A percentile compares a stretch with the other conserved stretches of the same genome.
Evolutionary conservation across 176 grass and related monocot genomes (phyloP).

Genomic region (Oryza officinalis): DNA sequence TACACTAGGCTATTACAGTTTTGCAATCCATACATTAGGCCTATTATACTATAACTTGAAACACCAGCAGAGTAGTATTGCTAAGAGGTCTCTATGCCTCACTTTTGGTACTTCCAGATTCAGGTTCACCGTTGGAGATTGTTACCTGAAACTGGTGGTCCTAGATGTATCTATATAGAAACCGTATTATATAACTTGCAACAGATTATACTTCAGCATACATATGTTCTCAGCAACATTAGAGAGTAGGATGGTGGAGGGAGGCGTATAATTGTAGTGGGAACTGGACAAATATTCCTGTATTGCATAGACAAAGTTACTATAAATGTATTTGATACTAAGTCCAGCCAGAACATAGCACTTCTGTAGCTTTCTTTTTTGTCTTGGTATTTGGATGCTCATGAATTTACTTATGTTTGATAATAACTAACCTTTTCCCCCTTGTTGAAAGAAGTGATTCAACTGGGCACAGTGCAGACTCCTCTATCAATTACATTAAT

Average conservation of each 20-base stretch:
- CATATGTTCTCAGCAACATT: background rate
- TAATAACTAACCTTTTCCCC: constrained; percentile 19
- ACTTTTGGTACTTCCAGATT: background rate
- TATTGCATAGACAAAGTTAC: background rate
- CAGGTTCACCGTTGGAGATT: background rate
- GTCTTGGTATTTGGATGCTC: constrained; percentile 8
- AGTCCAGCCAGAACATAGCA: constrained; percentile 2
- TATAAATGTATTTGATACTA: constrained; percentile 14
- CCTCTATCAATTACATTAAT: constrained; percentile 45
- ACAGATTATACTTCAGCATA: background rate
- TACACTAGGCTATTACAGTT: constrained; percentile 5
- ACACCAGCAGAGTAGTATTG: background rate
- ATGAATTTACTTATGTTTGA: background rate
- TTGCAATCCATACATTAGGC: background rate
- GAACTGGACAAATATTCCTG: background rate
- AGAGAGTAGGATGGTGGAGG: background rate
- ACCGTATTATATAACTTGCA: background rate
- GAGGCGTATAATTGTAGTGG: background rate
- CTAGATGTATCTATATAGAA: background rate
- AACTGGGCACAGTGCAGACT: constrained; percentile 35
- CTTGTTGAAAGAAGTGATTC: constrained; percentile 50
- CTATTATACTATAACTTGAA: background rate
- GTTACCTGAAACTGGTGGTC: background rate
- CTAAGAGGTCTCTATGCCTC: background rate
- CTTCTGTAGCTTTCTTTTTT: background rate